These are phyloP conservation scores for Flaveria floridana DNA, from an alignment of 140 eudicot species.

Conservation along the genomic window DNA sequence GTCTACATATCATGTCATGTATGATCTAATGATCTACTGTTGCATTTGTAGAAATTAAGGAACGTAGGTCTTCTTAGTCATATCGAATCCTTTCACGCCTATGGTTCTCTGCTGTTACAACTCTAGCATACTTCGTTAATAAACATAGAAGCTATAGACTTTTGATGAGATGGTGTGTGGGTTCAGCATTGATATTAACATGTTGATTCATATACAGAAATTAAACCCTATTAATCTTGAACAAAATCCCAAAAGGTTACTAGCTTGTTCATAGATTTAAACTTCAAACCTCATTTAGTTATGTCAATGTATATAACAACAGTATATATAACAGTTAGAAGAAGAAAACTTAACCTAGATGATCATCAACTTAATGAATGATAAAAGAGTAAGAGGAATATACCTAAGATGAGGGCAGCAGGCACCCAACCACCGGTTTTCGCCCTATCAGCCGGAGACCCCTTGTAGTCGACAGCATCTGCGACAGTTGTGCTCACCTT, in stretches of 20 bases:
- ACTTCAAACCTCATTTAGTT: not conserved
- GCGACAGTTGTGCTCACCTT: slow-evolving; percentile 49
- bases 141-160: not conserved
- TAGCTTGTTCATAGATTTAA: slow-evolving; percentile 11
- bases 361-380: not conserved
- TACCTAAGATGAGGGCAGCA: slow-evolving; percentile 82
- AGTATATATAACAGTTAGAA: not conserved
- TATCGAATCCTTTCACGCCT: slow-evolving; percentile 2
- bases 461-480: slow-evolving; percentile 79
- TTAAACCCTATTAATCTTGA: not conserved
- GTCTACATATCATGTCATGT: not conserved
- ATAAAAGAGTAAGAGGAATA: slow-evolving; percentile 14
- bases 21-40: slow-evolving; percentile 18
- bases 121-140: slow-evolving; percentile 6
- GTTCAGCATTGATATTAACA: slow-evolving; percentile 22
- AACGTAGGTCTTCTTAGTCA: not conserved
- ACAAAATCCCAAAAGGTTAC: not conserved
- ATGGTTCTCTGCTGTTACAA: not conserved
- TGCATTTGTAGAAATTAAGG: slow-evolving; percentile 25
- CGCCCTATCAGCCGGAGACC: slow-evolving; percentile 67
- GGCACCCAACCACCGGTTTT: slow-evolving; percentile 95
- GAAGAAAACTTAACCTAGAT: not conserved
- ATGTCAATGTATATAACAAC: not conserved
- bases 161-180: slow-evolving; percentile 15
- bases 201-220: not conserved